Evolutionary conservation across 345 rosid species (phyloP).

Genomic region (Geranium rotundifolium): DNA sequence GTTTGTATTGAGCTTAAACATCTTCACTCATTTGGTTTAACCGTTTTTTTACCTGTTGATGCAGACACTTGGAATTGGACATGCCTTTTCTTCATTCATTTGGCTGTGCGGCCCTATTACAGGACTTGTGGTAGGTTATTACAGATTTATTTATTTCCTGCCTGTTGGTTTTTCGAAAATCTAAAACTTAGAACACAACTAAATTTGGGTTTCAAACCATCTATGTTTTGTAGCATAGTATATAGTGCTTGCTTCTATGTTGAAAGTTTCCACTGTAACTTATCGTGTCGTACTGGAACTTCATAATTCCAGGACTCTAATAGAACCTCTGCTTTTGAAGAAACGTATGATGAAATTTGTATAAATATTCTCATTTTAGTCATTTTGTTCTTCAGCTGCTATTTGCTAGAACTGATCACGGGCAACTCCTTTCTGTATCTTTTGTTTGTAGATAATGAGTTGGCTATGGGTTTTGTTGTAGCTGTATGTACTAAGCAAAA

Average conservation of each 20-base stretch:
- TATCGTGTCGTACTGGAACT: too few relatives aligned
- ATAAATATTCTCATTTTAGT: too few relatives aligned
- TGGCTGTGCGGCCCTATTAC: constrained; percentile 98
- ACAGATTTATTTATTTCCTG: constrained; percentile 3
- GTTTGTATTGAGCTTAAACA: constrained; percentile 3
- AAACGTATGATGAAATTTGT: not conserved
- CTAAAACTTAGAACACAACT: not conserved
- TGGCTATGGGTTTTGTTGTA: not conserved
- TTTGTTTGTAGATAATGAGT: not conserved
- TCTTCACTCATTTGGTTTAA: constrained; percentile 7
- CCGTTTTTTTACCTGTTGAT: constrained; percentile 20
- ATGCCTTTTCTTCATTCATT: constrained; percentile 94
- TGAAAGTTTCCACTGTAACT: too few relatives aligned
- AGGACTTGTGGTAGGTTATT: constrained; percentile 85
- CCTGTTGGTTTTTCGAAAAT: not conserved
- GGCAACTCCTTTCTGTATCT: not conserved
- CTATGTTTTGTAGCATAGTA: not conserved
- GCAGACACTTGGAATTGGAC: constrained; percentile 93
- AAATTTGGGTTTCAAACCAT: not conserved
- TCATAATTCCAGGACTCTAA: not conserved
- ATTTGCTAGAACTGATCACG: not conserved
- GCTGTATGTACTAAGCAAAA: not conserved
- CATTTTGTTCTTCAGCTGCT: not conserved
- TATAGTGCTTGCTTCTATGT: too few relatives aligned
- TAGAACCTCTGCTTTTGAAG: not conserved